Base-by-base conservation (phyloP, 176 grass and related monocot species). In the Rhynchospora pubera region DNA sequence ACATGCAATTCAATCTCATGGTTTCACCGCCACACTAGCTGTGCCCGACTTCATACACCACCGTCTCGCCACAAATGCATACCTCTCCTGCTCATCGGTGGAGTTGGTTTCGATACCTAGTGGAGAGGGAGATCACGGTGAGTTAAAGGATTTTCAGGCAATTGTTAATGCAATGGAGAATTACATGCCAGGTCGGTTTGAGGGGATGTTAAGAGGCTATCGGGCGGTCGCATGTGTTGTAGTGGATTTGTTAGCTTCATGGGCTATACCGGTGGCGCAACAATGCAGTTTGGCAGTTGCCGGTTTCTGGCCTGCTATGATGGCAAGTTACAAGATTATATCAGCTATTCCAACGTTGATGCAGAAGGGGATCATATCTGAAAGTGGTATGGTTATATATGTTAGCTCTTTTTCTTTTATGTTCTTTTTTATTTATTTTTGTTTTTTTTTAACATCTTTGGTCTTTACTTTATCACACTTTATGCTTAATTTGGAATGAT, bases 231-330 rank as follows among this genome's bases (percentile, higher is more conserved):
- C 70, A 34, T 89, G 85, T 85, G 76, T 93, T 10, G 87, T 99
- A 62, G 86, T 90, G 28, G 92, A 95, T 83, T 81, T 99, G 76
- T 87, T 99, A 83, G 92, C 91, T 55, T 95, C 96, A n/a, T 99
- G 96, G 96, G 92, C 96, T 16, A 84, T 99, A 15, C 96, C 92
- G 30, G 91, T 99, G 23, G 90, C 93, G 16, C 70, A 43, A 77
- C 82, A 89, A 32, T 95, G 87, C 69, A 62, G 96, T 79, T 71
- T 95, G 18, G 79, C 79, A 4, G 92, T 83, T 14, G 87, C 87
- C 0, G 96, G 96, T 32, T 99, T 99, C 84, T 99, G 96, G 96
- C 90, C 92, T 0, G 92, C 79, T 55, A 95, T 95, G 96, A 84
- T 87, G 16, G 90, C 89, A 18, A 87, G 83, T 81, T 99, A 93